These are phyloP conservation scores for Colletotrichum neosansevieriae DNA, from an alignment of 2,329 filamentous ascomycete species.

Conservation along the genomic window DNA sequence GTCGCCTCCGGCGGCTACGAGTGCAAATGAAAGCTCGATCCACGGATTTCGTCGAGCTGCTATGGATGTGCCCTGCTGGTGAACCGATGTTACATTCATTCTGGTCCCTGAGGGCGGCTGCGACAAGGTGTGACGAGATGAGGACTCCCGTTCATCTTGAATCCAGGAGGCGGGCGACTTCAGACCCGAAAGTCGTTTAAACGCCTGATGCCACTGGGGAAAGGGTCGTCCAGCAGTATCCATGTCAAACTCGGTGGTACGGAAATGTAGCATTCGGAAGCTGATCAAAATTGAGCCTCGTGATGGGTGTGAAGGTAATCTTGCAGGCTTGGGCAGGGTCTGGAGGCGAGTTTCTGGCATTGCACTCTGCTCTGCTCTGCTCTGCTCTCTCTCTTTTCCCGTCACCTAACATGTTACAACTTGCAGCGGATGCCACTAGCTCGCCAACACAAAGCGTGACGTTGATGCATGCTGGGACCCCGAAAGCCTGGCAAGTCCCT, in stretches of 20 bases:
- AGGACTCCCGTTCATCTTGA: constrained; percentile 36
- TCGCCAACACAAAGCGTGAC: background rate
- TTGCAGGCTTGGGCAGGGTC: constrained; percentile 15
- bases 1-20: constrained; percentile 19
- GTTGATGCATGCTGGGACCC: constrained; percentile 2
- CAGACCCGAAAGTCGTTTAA: constrained; percentile 13
- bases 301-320: constrained; percentile 24
- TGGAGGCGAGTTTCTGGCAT: background rate
- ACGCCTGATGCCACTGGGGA: background rate
- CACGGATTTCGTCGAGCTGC: constrained; percentile 6
- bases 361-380: background rate
- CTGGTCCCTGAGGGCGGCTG: constrained; percentile 22
- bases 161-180: constrained; percentile 21
- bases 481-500: background rate
- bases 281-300: constrained; percentile 32
- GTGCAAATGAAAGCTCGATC: constrained; percentile 14
- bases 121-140: constrained; percentile 33
- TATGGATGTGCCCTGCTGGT: constrained; percentile 13
- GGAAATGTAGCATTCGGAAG: constrained; percentile 19
- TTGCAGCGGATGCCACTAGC: constrained; percentile 6
- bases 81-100: constrained; percentile 32
- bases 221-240: constrained; percentile 7
- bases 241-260: constrained; percentile 16
- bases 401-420: background rate
- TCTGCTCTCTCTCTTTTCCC: background rate